Evolutionary conservation across 192 early-diverging fungal genomes (phyloP).

Genomic region (Coemansia sp.): DNA sequence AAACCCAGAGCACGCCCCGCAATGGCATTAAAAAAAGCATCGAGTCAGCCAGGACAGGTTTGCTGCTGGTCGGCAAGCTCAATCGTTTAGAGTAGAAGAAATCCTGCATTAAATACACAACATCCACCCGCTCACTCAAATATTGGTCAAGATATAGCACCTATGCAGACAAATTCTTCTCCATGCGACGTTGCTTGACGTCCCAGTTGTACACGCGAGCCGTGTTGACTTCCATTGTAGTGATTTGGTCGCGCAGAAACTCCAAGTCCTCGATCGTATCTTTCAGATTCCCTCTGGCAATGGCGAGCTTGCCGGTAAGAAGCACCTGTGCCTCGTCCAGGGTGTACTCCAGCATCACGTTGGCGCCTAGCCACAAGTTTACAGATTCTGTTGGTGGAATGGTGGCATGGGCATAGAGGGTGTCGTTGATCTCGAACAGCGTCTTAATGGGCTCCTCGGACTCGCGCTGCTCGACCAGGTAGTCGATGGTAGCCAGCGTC

Average conservation of each 20-base stretch:
- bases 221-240: slow-evolving; percentile 98
- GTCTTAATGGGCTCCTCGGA: slow-evolving; percentile 72
- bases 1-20: slow-evolving; percentile 18
- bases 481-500: slow-evolving; percentile 84
- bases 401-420: slow-evolving; percentile 83
- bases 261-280: slow-evolving; percentile 87
- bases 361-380: slow-evolving; percentile 95
- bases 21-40: slow-evolving; percentile 16
- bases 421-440: slow-evolving; percentile 93
- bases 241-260: slow-evolving; percentile 95
- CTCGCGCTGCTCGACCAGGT: slow-evolving; percentile 64
- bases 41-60: neutral
- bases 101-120: slow-evolving; percentile 11
- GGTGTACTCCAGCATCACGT: slow-evolving; percentile 96
- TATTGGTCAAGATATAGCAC: neutral
- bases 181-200: slow-evolving; percentile 74
- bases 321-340: slow-evolving; percentile 84
- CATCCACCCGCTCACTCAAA: neutral
- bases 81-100: neutral
- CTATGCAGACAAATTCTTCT: slow-evolving; percentile 14
- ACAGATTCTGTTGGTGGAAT: slow-evolving; percentile 78
- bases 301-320: slow-evolving; percentile 70
- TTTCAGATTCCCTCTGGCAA: slow-evolving; percentile 69
- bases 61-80: slow-evolving; percentile 4
- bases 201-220: slow-evolving; percentile 98